Evolutionary conservation across 2,329 filamentous ascomycete genomes (phyloP).

Genomic region (Trichoderma aggressivum): DNA sequence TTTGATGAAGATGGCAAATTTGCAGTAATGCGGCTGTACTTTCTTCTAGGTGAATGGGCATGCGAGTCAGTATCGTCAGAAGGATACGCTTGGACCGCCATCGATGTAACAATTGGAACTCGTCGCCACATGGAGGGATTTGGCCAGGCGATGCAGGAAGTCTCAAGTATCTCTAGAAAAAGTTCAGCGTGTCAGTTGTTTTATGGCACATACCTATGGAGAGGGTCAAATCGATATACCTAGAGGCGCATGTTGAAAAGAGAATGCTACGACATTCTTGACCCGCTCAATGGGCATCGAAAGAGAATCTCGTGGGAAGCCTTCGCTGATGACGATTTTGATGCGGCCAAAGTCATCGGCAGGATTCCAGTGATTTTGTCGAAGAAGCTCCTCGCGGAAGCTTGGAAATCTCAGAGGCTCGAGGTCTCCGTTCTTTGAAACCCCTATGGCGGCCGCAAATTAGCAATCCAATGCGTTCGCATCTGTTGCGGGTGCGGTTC

Average conservation of each 20-base stretch:
- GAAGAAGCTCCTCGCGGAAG: slow-evolving; percentile 67
- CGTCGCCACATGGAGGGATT: slow-evolving; percentile 67
- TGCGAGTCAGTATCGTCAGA: slow-evolving; percentile 54
- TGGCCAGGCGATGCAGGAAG: slow-evolving; percentile 74
- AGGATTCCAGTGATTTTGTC: slow-evolving; percentile 68
- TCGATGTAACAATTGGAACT: slow-evolving; percentile 40
- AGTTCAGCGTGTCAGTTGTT: background rate
- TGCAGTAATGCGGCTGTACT: slow-evolving; percentile 7
- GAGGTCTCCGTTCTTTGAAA: slow-evolving; percentile 55
- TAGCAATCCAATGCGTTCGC: background rate
- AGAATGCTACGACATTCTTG: slow-evolving; percentile 72
- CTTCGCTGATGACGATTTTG: slow-evolving; percentile 72
- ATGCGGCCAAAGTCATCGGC: slow-evolving; percentile 70
- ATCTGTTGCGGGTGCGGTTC: background rate
- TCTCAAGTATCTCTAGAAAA: slow-evolving; percentile 62
- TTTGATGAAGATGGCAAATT: background rate
- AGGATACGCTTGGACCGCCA: slow-evolving; percentile 39
- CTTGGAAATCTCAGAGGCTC: slow-evolving; percentile 66
- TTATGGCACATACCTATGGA: too few relatives aligned
- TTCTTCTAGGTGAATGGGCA: slow-evolving; percentile 57
- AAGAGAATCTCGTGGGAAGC: slow-evolving; percentile 55
- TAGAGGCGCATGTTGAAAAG: slow-evolving; percentile 80
- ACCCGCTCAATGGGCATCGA: slow-evolving; percentile 59
- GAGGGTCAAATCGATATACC: slow-evolving; percentile 43
- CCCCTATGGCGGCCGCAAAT: slow-evolving; percentile 33